Evolutionary conservation across 352 stramenopile genomes (phyloP), one percentile per base, ranked within the genome.

Genomic region (Ochromonadaceae sp.): DNA sequence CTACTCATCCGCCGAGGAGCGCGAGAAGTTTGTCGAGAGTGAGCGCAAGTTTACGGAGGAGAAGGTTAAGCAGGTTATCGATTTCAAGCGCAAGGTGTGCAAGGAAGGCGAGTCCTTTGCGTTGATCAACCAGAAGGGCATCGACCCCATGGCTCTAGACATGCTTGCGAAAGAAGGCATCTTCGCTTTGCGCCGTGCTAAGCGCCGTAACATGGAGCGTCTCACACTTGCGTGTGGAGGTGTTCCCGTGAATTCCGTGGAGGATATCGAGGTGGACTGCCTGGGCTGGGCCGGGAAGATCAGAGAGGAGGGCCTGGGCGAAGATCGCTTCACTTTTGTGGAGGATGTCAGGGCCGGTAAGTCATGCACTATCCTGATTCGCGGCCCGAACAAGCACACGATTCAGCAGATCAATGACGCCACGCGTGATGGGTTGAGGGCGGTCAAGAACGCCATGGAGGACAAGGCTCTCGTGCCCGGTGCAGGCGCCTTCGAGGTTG

Each of bases 161-260:
- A 97, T 98, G 82, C 91, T 99, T 67, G 94, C 94, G 50, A 99
- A 99, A 81, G 94, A 98, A 74, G 93, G 92, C 39, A 98, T 99
- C 74, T 73, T 98, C 30, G 95, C 89, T 34, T 74, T 98, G 59
- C 86, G 94, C 55, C 81, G 94, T 58, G 94, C 94, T 67, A 99
- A 99, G 81, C 85, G 94, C 62, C 85, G 94, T 67, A 99, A 99
- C 81, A 98, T 99, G 94, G 94, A 99, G 80, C 84, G 93, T 57
- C 85, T 99, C 65, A 96, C 91, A 42, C 87, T 99, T 65, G 93
- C 93, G 34, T 98, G 92, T 74, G 93, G 94, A 47, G 94, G 94
- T 50, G 88, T 93, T 75, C 85, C 91, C 10, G 95, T 99, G 76
- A 97, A 98, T 78, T 92, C 79, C 65, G 87, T 96, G 35, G 91